phyloP scores from a whole-genome alignment of 495 filamentous ascomycete species.

The Neurospora discreta region DNA sequence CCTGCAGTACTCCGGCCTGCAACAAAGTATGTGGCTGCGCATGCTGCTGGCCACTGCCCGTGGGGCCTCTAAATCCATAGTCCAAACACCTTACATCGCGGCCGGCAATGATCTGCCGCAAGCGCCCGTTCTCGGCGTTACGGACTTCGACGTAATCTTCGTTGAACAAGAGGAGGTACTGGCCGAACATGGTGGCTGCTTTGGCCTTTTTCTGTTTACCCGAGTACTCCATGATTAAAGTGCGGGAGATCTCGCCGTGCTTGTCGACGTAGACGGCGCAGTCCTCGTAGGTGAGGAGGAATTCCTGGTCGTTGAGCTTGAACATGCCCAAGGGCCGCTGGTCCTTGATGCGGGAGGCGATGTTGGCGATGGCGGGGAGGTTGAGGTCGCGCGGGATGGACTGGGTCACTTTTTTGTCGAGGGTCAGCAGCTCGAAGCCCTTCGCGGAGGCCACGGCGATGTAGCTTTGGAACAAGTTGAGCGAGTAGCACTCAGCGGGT shows the following conservation, averaged over 20 bases:
- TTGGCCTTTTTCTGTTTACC: slow-evolving; percentile 74
- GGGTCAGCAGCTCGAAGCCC: slow-evolving; percentile 91
- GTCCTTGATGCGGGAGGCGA: slow-evolving; percentile 66
- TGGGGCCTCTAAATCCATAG: slow-evolving; percentile 58
- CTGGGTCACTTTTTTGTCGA: slow-evolving; percentile 91
- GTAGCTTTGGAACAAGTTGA: slow-evolving; percentile 90
- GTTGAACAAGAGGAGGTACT: slow-evolving; percentile 76
- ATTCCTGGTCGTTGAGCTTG: slow-evolving; percentile 83
- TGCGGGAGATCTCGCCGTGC: slow-evolving; percentile 85
- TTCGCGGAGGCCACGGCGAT: slow-evolving; percentile 83
- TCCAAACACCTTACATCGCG: slow-evolving; percentile 80
- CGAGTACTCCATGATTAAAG: slow-evolving; percentile 94
- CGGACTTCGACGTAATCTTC: slow-evolving; percentile 87
- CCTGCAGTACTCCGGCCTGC: slow-evolving; percentile 3
- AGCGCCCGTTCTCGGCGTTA: slow-evolving; percentile 88
- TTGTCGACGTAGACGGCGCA: slow-evolving; percentile 97
- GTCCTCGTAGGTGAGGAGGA: slow-evolving; percentile 86
- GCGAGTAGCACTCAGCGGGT: slow-evolving; percentile 85
- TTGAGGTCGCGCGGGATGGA: slow-evolving; percentile 72
- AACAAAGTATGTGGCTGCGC: not conserved
- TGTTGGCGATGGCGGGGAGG: slow-evolving; percentile 62
- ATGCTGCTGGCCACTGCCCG: slow-evolving; percentile 22
- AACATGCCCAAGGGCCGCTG: slow-evolving; percentile 93
- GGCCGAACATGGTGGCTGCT: slow-evolving; percentile 63
- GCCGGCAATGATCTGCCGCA: slow-evolving; percentile 89